phyloP scores from a whole-genome alignment of 495 filamentous ascomycete genomes.

The Penicillium egyptiacum region DNA sequence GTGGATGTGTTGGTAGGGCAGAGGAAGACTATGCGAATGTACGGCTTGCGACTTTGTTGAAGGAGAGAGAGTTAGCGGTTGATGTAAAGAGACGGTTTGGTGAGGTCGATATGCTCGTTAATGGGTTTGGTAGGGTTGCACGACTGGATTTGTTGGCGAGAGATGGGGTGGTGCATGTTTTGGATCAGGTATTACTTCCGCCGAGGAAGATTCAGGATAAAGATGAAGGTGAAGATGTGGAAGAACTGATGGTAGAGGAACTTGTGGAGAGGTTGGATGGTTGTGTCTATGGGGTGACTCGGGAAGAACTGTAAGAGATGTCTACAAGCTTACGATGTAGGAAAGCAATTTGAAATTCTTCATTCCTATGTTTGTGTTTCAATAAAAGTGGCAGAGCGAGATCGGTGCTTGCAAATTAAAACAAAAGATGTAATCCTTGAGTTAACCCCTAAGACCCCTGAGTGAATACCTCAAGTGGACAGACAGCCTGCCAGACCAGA shows the following conservation, averaged over 20 bases:
- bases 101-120: slow-evolving; percentile 66
- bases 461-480: not conserved
- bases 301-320: slow-evolving; percentile 17
- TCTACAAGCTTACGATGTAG: not conserved
- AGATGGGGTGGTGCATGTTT: slow-evolving; percentile 77
- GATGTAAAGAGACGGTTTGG: slow-evolving; percentile 65
- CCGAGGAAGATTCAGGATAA: slow-evolving; percentile 53
- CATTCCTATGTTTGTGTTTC: slow-evolving; percentile 32
- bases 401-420: slow-evolving; percentile 5
- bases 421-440: slow-evolving; percentile 1
- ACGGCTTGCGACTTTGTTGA: slow-evolving; percentile 65
- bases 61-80: slow-evolving; percentile 58
- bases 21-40: slow-evolving; percentile 45
- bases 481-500: not conserved
- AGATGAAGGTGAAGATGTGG: slow-evolving; percentile 40
- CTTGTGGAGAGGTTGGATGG: slow-evolving; percentile 57
- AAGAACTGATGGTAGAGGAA: slow-evolving; percentile 60
- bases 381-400: slow-evolving; percentile 10
- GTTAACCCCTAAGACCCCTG: not conserved
- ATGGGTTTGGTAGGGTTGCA: slow-evolving; percentile 60
- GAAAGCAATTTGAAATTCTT: slow-evolving; percentile 22
- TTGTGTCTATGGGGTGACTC: slow-evolving; percentile 31
- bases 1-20: slow-evolving; percentile 27
- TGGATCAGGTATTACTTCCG: slow-evolving; percentile 70
- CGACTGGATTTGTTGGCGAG: slow-evolving; percentile 65